Base-by-base conservation (phyloP, 441 rosid genomes). In the Pelargonium australe region DNA sequence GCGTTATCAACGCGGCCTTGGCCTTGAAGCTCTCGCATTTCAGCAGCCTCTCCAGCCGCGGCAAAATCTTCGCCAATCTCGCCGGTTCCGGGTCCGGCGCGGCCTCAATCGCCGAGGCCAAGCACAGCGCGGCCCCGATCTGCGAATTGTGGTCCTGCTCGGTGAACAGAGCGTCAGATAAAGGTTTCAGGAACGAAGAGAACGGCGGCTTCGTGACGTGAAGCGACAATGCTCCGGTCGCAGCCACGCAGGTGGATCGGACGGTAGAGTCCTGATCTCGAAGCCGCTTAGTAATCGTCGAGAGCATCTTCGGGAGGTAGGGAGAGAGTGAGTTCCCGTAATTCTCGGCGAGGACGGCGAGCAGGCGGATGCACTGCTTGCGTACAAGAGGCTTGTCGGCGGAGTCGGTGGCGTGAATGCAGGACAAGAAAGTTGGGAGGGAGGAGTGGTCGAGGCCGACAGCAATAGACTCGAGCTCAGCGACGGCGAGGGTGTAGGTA, bases 71-170 rank as follows among this genome's bases (percentile, higher is more conserved):
- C 68, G 84, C 85, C 63, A 90, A 62, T 69, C 83, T 76, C 58
- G 40, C 81, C 31, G 90, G 83, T 64, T 89, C 93, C 44, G 91
- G 93, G 78, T 91, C 95, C 64, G 82, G 79, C 4, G 91, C 83
- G 3, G 88, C 80, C n/a, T 84, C 91, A 4, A 93, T 83, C 41
- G 96, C 90, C 9, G 92, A 91, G 4, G 98, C 89, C 65, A 93
- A 77, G 55, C 98, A 89, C 75, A 89, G 72, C 4, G 95, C 98
- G 10, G 90, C 91, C 43, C 92, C 96, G 75, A 83, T 74, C 87
- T 91, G 98, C 7, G 96, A 87, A 53, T 81, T 83, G 67, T 67
- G 14, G 28, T 93, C 96, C 76, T 87, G 97, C 82, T 93, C 98
- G 10, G 98, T 90, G 77, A 89, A 93, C n/a, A 90, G 85, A 58